Evolutionary conservation across 257 asterid genomes (phyloP).

Genomic region (Solanum sejunctum): DNA sequence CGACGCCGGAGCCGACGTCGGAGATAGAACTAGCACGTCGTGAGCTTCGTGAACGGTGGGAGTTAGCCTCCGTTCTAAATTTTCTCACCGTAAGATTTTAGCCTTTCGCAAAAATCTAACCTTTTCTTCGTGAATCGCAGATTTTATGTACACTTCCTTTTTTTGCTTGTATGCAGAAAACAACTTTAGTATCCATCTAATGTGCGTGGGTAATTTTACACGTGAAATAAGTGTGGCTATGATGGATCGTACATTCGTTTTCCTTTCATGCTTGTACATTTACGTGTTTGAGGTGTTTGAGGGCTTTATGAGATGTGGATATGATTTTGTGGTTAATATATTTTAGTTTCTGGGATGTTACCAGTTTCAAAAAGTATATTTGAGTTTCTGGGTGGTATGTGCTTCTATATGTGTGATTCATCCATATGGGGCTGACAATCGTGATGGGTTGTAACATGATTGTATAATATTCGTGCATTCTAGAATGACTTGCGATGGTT

Average conservation of each 20-base stretch:
- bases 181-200: neutral
- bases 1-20: slow-evolving; percentile 4
- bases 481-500: neutral
- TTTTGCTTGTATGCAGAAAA: neutral
- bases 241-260: neutral
- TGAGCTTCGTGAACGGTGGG: slow-evolving; percentile 77
- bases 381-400: neutral
- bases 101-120: neutral
- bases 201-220: neutral
- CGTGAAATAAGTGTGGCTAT: neutral
- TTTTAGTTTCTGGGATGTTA: neutral
- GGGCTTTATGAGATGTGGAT: neutral
- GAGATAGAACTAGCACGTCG: slow-evolving; percentile 26
- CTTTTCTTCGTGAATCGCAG: neutral
- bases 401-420: neutral
- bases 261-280: neutral
- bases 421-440: neutral
- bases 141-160: neutral
- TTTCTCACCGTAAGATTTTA: slow-evolving; percentile 47
- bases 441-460: neutral
- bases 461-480: neutral
- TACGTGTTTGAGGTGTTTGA: neutral
- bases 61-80: slow-evolving; percentile 85
- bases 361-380: neutral
- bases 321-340: neutral